These are phyloP conservation scores for Trichomonascaceae sp. DNA, from an alignment of 1,139 yeast genomes.

Conservation along the genomic window DNA sequence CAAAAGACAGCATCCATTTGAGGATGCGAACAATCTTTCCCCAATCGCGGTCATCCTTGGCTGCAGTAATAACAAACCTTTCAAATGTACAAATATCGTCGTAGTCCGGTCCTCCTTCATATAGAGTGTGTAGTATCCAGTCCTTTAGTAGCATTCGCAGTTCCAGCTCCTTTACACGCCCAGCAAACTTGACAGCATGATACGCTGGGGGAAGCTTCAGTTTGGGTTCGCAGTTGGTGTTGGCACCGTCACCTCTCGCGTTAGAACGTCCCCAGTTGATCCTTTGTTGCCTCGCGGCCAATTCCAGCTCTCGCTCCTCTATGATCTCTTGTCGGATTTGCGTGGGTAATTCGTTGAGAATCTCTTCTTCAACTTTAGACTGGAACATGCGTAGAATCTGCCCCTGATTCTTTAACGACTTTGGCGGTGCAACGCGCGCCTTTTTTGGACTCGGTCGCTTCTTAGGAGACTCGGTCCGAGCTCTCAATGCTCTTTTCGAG, in stretches of 20 bases:
- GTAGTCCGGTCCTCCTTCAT: conserved; percentile 42
- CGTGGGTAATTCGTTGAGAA: conserved; percentile 6
- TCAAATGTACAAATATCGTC: conserved; percentile 34
- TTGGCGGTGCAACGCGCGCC: too few relatives aligned
- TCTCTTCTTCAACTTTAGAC: conserved; percentile 3
- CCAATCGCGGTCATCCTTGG: conserved; percentile 15
- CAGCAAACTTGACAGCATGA: neutral
- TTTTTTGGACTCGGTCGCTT: neutral
- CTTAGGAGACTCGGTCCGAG: neutral
- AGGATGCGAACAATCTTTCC: conserved; percentile 11
- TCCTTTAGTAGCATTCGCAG: conserved; percentile 28
- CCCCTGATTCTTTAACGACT: neutral
- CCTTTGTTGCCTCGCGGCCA: neutral
- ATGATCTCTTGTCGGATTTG: conserved; percentile 10
- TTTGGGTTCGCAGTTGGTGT: neutral
- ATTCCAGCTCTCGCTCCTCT: conserved; percentile 4
- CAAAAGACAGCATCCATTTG: conserved; percentile 10
- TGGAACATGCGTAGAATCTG: neutral
- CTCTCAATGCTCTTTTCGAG: too few relatives aligned
- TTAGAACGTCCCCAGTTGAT: too few relatives aligned
- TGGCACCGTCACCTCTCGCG: too few relatives aligned
- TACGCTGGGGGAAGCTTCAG: too few relatives aligned
- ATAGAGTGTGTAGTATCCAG: conserved; percentile 37
- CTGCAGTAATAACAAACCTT: conserved; percentile 10
- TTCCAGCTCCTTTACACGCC: neutral